phyloP scores from a whole-genome alignment of 768 basidiomycete genomes.

The Kwoniella sp. region DNA sequence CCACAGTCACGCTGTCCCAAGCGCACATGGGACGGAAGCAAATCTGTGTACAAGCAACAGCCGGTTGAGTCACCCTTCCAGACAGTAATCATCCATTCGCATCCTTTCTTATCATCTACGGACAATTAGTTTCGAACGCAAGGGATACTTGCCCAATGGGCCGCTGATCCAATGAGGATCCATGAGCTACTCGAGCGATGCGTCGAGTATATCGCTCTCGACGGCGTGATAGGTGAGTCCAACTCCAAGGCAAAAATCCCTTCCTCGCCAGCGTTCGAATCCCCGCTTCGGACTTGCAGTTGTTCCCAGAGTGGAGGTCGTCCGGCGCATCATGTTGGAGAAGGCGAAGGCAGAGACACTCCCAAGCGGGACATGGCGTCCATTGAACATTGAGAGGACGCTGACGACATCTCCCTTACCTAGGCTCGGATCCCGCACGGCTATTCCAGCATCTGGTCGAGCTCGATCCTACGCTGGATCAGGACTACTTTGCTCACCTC shows the following conservation, averaged over 20 bases:
- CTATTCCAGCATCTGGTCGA: conserved; percentile 26
- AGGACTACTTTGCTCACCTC: conserved; percentile 35
- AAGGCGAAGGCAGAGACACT: not conserved
- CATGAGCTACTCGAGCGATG: conserved; percentile 39
- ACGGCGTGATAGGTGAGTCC: conserved; percentile 41
- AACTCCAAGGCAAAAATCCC: not conserved
- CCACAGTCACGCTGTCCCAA: not conserved
- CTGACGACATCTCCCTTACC: not conserved
- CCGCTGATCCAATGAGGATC: conserved; percentile 30
- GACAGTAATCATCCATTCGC: not conserved
- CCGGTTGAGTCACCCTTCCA: not conserved
- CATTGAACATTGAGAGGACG: not conserved
- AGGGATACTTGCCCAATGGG: conserved; percentile 1
- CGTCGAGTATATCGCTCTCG: conserved; percentile 38
- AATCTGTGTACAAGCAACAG: not conserved
- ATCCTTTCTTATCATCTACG: no score
- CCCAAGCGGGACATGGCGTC: not conserved
- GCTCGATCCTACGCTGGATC: conserved; percentile 26
- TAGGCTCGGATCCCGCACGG: conserved; percentile 29
- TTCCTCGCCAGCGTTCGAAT: conserved; percentile 29
- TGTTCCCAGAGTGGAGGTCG: conserved; percentile 25
- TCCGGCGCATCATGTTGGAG: conserved; percentile 10
- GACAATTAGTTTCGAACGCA: no score
- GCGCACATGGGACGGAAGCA: not conserved
- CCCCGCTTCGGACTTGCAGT: not conserved